phyloP scores from a whole-genome alignment of 2,329 filamentous ascomycete genomes.

The Tolypocladium capitatum region DNA sequence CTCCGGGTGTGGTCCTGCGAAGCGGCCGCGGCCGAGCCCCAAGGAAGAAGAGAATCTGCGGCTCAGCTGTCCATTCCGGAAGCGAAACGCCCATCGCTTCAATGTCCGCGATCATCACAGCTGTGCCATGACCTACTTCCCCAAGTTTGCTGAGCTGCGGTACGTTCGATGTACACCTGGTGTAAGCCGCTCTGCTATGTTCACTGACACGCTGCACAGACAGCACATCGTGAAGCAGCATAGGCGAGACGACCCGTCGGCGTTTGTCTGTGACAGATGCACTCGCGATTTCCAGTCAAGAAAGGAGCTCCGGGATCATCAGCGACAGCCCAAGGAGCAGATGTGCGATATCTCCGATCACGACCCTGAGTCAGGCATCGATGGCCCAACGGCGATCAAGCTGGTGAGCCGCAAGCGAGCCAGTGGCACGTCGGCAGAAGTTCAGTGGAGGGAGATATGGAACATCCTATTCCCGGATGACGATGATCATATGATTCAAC shows the following conservation, averaged over 20 bases:
- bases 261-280: slow-evolving; percentile 26
- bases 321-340: slow-evolving; percentile 24
- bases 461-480: slow-evolving; percentile 28
- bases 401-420: slow-evolving; percentile 25
- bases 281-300: slow-evolving; percentile 24
- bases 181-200: neutral
- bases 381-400: slow-evolving; percentile 25
- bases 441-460: slow-evolving; percentile 29
- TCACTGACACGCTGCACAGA: slow-evolving; percentile 10
- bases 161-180: slow-evolving; percentile 4
- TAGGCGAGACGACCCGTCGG: slow-evolving; percentile 26
- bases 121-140: slow-evolving; percentile 30
- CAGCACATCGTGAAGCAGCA: slow-evolving; percentile 31
- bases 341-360: slow-evolving; percentile 29
- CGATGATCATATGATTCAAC: slow-evolving; percentile 17
- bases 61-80: slow-evolving; percentile 29
- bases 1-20: slow-evolving; percentile 13
- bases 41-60: slow-evolving; percentile 25
- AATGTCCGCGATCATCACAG: slow-evolving; percentile 31
- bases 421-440: slow-evolving; percentile 22
- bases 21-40: slow-evolving; percentile 17
- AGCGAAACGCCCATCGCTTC: slow-evolving; percentile 30
- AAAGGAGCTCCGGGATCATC: slow-evolving; percentile 26
- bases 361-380: slow-evolving; percentile 26
- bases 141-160: slow-evolving; percentile 27